Evolutionary conservation across 192 early-diverging fungal species (phyloP).

Genomic region (Geosiphon pyriformis): DNA sequence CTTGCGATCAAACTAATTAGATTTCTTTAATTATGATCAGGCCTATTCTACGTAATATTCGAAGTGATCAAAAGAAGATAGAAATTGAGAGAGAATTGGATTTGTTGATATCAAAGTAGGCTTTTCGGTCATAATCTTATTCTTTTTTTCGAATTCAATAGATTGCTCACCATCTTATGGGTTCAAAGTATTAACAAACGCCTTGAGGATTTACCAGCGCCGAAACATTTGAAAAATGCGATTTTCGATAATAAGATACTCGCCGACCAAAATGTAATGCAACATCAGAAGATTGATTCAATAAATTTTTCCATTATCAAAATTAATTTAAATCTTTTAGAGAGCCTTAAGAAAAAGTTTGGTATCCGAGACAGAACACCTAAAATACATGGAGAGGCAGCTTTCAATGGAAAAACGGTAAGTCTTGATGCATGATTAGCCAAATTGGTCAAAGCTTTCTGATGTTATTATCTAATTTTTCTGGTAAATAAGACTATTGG

Average conservation of each 20-base stretch:
- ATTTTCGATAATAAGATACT: neutral
- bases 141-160: neutral
- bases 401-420: neutral
- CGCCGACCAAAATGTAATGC: neutral
- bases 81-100: neutral
- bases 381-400: neutral
- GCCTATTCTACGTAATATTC: no score
- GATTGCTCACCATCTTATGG: neutral
- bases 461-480: neutral
- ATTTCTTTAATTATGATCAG: neutral
- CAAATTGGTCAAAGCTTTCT: neutral
- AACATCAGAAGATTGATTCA: neutral
- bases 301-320: neutral
- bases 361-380: neutral
- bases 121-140: neutral
- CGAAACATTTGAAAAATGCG: neutral
- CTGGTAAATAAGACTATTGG: neutral
- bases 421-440: neutral
- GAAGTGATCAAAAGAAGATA: neutral
- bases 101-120: neutral
- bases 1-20: neutral
- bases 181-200: neutral
- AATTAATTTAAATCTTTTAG: neutral
- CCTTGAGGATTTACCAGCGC: neutral
- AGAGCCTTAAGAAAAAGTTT: neutral